Conservation (phyloP, 2,329 filamentous ascomycete genomes). For the Hirsutella rhossiliensis region DNA sequence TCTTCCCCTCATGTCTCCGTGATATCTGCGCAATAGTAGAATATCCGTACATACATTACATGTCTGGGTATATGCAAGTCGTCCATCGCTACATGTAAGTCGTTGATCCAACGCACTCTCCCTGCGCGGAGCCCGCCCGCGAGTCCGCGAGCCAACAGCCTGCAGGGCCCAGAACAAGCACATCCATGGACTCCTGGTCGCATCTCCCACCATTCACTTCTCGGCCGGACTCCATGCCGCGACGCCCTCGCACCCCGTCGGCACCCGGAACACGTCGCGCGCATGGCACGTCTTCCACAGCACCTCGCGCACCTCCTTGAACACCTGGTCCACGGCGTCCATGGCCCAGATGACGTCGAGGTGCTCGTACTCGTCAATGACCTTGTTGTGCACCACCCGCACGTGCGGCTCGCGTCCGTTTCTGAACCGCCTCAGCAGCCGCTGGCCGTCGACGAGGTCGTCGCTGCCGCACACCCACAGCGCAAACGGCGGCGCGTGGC, state of each 20-base stretch:
- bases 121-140: no score
- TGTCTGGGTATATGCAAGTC: not conserved
- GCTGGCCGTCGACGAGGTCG: conserved; percentile 69
- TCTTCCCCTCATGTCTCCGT: no score
- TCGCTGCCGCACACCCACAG: conserved; percentile 81
- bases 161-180: no score
- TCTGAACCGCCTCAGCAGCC: conserved; percentile 62
- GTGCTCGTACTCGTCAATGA: conserved; percentile 84
- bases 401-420: conserved; percentile 72
- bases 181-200: no score
- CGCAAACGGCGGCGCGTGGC: conserved; percentile 68
- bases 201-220: not conserved
- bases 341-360: conserved; percentile 93
- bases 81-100: no score
- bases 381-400: conserved; percentile 64
- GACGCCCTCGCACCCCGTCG: conserved; percentile 45
- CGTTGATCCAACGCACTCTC: no score
- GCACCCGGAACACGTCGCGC: conserved; percentile 46
- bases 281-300: conserved; percentile 65
- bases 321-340: conserved; percentile 74
- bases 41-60: no score
- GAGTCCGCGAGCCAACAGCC: no score
- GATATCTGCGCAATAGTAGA: no score
- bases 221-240: not conserved
- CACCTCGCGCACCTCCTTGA: conserved; percentile 66